phyloP scores from a whole-genome alignment of 2,329 filamentous ascomycete genomes.

The Pseudogymnoascus sp. region DNA sequence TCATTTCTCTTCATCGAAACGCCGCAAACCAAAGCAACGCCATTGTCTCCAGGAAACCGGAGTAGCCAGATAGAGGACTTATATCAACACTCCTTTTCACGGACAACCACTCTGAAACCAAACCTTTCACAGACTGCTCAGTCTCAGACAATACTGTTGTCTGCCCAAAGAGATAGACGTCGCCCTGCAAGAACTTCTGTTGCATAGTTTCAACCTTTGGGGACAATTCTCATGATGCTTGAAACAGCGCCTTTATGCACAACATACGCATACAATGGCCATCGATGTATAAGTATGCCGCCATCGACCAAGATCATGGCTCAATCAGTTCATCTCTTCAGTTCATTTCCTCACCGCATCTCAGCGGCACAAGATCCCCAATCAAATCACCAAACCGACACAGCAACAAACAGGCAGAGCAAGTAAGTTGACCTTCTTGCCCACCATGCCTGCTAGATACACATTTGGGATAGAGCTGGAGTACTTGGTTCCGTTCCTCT shows the following conservation, averaged over 20 bases:
- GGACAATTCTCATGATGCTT: neutral
- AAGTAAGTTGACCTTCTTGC: constrained; percentile 2
- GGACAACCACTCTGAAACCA: neutral
- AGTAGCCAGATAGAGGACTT: neutral
- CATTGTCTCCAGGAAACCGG: neutral
- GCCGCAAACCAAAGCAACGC: neutral
- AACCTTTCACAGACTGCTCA: neutral
- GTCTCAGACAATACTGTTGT: neutral
- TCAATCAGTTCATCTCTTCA: neutral
- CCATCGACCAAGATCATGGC: neutral
- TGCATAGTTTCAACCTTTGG: neutral
- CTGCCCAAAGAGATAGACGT: neutral
- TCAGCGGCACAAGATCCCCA: neutral
- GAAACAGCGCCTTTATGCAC: neutral
- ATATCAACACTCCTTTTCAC: neutral
- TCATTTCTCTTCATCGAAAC: neutral
- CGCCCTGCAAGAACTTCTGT: neutral
- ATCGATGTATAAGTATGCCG: neutral
- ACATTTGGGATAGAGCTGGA: constrained; percentile 4
- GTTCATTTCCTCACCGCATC: neutral
- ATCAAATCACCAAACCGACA: neutral
- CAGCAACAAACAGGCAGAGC: neutral
- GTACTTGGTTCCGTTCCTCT: neutral
- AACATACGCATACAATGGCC: neutral
- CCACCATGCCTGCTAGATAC: neutral